These are phyloP conservation scores for Neurospora intermedia DNA, from an alignment of 495 filamentous ascomycete species.

Conservation along the genomic window DNA sequence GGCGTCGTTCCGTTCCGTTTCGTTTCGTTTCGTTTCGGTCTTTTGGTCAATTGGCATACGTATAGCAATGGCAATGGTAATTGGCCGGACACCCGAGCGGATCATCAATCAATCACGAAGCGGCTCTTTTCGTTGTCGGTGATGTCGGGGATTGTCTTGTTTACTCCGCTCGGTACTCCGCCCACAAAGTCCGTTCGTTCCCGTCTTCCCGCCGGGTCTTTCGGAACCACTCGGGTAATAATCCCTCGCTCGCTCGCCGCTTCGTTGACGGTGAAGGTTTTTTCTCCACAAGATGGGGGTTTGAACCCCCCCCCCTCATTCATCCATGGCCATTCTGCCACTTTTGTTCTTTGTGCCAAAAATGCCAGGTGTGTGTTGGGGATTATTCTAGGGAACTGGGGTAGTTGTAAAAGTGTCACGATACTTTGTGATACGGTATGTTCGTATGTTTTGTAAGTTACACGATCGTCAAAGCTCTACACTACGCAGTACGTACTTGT, in stretches of 20 bases:
- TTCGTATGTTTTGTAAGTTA: background rate
- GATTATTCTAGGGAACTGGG: no score
- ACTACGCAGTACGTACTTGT: no score
- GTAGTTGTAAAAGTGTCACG: no score
- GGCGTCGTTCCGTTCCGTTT: background rate
- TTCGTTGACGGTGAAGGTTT: background rate
- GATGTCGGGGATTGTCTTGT: no score
- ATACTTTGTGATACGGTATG: background rate
- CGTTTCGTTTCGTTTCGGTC: no score
- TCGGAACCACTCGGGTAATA: background rate
- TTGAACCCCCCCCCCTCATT: background rate
- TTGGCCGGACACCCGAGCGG: background rate
- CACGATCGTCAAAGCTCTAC: background rate
- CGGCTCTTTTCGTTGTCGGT: no score
- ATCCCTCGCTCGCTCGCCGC: background rate
- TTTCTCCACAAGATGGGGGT: background rate
- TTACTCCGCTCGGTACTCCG: no score
- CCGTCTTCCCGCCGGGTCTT: no score
- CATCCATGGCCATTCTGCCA: background rate
- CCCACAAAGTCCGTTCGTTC: no score
- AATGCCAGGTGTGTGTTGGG: no score
- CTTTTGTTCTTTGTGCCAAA: background rate
- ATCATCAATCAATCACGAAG: background rate
- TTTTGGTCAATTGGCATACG: no score
- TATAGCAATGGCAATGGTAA: background rate